A percentile compares a stretch with the other conserved stretches of the same genome.
Evolutionary conservation across 2,329 filamentous ascomycete genomes (phyloP).

Genomic region (Fusarium solani-melongenae): DNA sequence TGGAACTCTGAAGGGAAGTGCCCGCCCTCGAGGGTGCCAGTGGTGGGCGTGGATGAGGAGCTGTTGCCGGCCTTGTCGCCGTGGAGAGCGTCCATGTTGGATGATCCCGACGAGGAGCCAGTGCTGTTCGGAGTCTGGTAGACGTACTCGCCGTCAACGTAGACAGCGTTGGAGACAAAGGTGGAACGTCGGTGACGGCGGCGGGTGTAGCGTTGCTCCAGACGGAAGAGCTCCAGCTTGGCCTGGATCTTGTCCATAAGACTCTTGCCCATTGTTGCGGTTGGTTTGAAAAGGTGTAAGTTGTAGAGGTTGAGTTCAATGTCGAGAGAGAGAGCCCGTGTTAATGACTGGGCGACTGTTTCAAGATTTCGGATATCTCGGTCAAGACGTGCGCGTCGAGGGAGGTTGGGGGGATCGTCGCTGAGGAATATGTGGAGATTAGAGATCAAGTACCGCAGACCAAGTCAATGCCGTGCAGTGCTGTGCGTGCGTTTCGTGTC

Average conservation of each 20-base stretch:
- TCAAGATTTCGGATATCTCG: slow-evolving; percentile 19
- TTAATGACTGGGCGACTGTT: background rate
- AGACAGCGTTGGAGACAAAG: slow-evolving; percentile 88
- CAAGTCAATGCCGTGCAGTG: slow-evolving; percentile 40
- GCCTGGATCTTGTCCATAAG: slow-evolving; percentile 71
- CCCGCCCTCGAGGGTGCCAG: slow-evolving; percentile 43
- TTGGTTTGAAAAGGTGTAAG: background rate
- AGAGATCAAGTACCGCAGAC: slow-evolving; percentile 29
- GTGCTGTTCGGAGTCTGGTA: slow-evolving; percentile 74
- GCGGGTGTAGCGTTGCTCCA: slow-evolving; percentile 94
- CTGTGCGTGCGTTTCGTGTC: slow-evolving; percentile 10
- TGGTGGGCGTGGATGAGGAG: slow-evolving; percentile 31
- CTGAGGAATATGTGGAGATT: slow-evolving; percentile 33
- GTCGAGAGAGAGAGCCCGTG: background rate
- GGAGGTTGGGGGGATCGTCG: slow-evolving; percentile 21
- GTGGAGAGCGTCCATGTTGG: slow-evolving; percentile 52
- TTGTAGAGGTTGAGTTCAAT: background rate
- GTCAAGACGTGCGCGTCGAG: slow-evolving; percentile 27
- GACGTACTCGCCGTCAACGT: slow-evolving; percentile 96
- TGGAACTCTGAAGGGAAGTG: slow-evolving; percentile 31
- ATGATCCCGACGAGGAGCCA: slow-evolving; percentile 64
- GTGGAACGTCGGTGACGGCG: slow-evolving; percentile 87
- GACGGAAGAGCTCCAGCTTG: slow-evolving; percentile 89
- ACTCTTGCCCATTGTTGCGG: slow-evolving; percentile 59
- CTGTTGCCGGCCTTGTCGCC: slow-evolving; percentile 45